Evolutionary conservation across 1,284 basidiomycete species (phyloP).

Genomic region (Puccinia novopanici): DNA sequence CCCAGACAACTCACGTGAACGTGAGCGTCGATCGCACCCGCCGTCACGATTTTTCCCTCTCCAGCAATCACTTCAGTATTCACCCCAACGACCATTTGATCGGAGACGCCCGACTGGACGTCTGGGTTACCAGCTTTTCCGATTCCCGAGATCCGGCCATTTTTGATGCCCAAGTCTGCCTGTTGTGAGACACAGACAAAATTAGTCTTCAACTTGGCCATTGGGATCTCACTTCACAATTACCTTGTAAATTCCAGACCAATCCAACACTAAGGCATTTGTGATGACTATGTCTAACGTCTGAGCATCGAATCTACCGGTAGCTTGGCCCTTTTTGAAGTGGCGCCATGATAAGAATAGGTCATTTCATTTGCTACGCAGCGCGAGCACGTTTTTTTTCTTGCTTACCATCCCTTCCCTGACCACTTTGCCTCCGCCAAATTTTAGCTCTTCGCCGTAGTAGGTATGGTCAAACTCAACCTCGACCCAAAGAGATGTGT

Average conservation of each 20-base stretch:
- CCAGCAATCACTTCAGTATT: slow-evolving; percentile 92
- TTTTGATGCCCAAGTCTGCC: slow-evolving; percentile 95
- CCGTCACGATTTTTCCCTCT: slow-evolving; percentile 88
- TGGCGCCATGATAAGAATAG: slow-evolving; percentile 50
- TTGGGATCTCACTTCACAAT: slow-evolving; percentile 12
- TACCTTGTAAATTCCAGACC: slow-evolving; percentile 92
- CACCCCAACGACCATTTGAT: slow-evolving; percentile 76
- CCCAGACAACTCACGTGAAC: slow-evolving; percentile 63
- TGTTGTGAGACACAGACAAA: slow-evolving; percentile 57
- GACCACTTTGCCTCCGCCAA: slow-evolving; percentile 91
- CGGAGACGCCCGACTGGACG: slow-evolving; percentile 79
- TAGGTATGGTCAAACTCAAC: slow-evolving; percentile 83
- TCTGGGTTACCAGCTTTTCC: slow-evolving; percentile 98
- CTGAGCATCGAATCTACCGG: slow-evolving; percentile 69
- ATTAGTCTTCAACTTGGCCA: neutral
- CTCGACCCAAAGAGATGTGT: slow-evolving; percentile 87
- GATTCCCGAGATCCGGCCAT: slow-evolving; percentile 79
- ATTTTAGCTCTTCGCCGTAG: slow-evolving; percentile 94
- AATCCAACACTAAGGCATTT: slow-evolving; percentile 91
- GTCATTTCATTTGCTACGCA: neutral
- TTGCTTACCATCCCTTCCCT: slow-evolving; percentile 77
- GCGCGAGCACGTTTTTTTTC: neutral
- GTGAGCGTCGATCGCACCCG: slow-evolving; percentile 89
- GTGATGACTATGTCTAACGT: slow-evolving; percentile 89
- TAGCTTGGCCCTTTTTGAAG: slow-evolving; percentile 70